Base-by-base conservation (phyloP, 768 basidiomycete species). In the Trametopsis cervina region DNA sequence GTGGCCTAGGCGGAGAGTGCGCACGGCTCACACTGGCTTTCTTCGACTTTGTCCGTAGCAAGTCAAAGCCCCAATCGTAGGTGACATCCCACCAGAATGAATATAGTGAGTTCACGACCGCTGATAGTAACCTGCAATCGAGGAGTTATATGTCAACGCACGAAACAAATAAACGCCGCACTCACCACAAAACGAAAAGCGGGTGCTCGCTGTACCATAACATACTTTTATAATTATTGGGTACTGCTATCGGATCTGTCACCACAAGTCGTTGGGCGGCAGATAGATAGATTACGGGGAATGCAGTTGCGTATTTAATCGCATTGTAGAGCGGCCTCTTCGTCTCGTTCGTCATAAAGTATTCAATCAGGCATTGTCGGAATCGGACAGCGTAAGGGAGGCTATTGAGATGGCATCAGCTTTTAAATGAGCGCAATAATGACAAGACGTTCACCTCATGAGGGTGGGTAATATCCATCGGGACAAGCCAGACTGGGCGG, bases 81-180 rank as follows among this genome's bases (percentile, higher is more conserved):
- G 90, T 92, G 37, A 98, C 77, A 66, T 98, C 96, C 96, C 96
- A 99, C 89, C 92, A 99, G 65, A 95, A 98, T 2, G 93, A 94
- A 66, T 91, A 99, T 24, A 88, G 63, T 2, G 94, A 95, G 66
- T 98, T 98, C 58, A 95, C 63, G 27, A 78, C 74, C 20, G 90
- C 93, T 9, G 84, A 78, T 39, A 96, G 65, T 13, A 97, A 65
- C 93, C 92, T 95, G 48, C 18, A 36, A n/a, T 27, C 36, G 15
- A 50, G 13, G 40, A 41, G 25, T 17, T 9, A 18, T 40, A 40
- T n/a, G n/a, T 10, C 10, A 10, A 35, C 10, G n/a, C 33, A 35
- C 33, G n/a, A 17, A 35, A 10, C 33, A 35, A 35, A 21, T 22
- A 17, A 10, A 21, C 40, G n/a, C 9, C 25, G n/a, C 12, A 60